A percentile compares a stretch with the other conserved stretches of the same genome.
Conservation (phyloP, 1,139 yeast genomes). For the Pneumocystis canis region DNA sequence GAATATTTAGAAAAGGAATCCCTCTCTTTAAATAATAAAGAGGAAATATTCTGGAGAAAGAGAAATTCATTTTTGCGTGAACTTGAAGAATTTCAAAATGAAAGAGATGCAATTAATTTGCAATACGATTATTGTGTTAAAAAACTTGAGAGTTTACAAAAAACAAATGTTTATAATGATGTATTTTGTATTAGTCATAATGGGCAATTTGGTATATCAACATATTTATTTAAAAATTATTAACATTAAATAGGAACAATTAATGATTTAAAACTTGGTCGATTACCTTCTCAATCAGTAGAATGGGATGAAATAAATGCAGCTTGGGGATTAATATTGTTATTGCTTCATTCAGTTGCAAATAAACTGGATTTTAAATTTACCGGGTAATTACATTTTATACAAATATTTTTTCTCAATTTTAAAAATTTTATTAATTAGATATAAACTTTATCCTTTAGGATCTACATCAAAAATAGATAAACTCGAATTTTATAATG, state of each 20-base stretch:
- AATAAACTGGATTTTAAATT: conserved; percentile 43
- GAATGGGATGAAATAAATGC: conserved; percentile 91
- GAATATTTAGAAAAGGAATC: conserved; percentile 24
- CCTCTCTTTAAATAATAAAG: conserved; percentile 21
- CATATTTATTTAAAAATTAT: conserved; percentile 31
- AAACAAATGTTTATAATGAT: conserved; percentile 65
- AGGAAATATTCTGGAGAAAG: conserved; percentile 16
- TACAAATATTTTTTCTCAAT: neutral
- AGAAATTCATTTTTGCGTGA: conserved; percentile 14
- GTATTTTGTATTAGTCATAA: conserved; percentile 71
- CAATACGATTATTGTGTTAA: conserved; percentile 13
- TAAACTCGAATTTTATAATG: conserved; percentile 31
- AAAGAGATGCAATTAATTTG: conserved; percentile 16
- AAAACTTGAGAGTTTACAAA: conserved; percentile 36
- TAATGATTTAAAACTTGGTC: conserved; percentile 40
- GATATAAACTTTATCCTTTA: conserved; percentile 57
- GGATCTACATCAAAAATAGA: conserved; percentile 76
- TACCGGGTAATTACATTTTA: conserved; percentile 22
- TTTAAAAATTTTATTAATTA: neutral
- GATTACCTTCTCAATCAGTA: conserved; percentile 36
- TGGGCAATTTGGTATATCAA: conserved; percentile 75
- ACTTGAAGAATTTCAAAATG: conserved; percentile 12
- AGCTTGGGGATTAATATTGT: conserved; percentile 73
- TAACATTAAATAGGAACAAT: neutral
- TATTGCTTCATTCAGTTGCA: conserved; percentile 52